phyloP scores from a whole-genome alignment of 2,329 filamentous ascomycete genomes.

The Pseudogymnoascus sp. region DNA sequence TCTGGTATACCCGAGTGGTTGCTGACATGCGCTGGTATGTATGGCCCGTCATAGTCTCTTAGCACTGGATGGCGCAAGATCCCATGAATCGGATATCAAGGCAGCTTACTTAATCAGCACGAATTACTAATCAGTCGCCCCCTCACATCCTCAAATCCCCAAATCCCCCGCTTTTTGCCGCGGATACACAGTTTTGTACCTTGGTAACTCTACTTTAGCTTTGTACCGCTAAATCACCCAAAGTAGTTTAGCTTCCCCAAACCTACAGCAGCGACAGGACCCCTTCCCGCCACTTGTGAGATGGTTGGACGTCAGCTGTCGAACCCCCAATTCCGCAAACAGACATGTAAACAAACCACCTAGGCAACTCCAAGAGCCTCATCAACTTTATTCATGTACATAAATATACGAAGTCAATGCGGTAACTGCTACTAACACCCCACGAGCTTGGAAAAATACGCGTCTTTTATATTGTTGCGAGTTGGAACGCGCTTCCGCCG shows the following conservation, averaged over 20 bases:
- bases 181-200: background rate
- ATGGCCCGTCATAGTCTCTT: background rate
- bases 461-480: background rate
- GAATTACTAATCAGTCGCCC: background rate
- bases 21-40: background rate
- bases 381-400: background rate
- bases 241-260: background rate
- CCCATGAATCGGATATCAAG: background rate
- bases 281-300: background rate
- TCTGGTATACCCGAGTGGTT: background rate
- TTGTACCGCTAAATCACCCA: background rate
- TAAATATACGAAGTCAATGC: background rate
- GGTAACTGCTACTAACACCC: background rate
- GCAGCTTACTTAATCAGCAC: background rate
- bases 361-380: conserved; percentile 2
- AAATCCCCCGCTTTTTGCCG: background rate
- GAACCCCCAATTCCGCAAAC: background rate
- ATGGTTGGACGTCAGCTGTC: background rate
- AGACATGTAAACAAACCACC: background rate
- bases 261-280: background rate
- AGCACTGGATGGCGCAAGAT: background rate
- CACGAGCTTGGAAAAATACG: background rate
- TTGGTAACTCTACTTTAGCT: background rate
- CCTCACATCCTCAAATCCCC: background rate
- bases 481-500: background rate